Conservation (phyloP, 352 stramenopile genomes). For the Thalassiosira hispida region DNA sequence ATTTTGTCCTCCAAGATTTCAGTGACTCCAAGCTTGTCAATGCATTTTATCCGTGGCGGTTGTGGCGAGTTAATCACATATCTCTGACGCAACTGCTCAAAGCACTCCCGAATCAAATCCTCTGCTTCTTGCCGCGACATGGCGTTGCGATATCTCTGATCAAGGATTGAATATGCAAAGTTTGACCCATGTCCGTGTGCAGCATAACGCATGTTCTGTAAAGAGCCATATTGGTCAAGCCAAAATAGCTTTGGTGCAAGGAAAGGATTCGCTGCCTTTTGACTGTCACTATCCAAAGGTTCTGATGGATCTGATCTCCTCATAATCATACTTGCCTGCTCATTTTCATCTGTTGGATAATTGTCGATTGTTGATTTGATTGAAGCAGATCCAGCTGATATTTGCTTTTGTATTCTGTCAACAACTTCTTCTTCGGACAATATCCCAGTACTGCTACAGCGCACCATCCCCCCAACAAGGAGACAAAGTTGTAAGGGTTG, state of each 20-base stretch:
- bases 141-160: constrained; percentile 67
- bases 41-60: constrained; percentile 79
- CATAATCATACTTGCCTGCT: constrained; percentile 6
- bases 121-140: constrained; percentile 64
- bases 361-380: constrained; percentile 6
- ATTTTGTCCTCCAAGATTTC: constrained; percentile 9
- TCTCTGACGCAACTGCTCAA: constrained; percentile 68
- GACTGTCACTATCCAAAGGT: background rate
- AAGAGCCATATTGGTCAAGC: constrained; percentile 80
- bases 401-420: constrained; percentile 50
- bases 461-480: constrained; percentile 72
- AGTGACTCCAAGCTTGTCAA: constrained; percentile 54
- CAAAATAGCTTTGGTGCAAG: constrained; percentile 69
- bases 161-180: constrained; percentile 75
- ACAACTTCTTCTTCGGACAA: constrained; percentile 7
- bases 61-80: constrained; percentile 78
- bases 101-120: constrained; percentile 66
- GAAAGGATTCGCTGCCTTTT: constrained; percentile 15
- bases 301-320: background rate
- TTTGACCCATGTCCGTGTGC: constrained; percentile 75
- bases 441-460: constrained; percentile 2
- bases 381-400: constrained; percentile 30
- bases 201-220: constrained; percentile 71
- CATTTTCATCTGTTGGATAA: background rate
- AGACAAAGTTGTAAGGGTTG: constrained; percentile 63